These are phyloP conservation scores for Rhododendron williamsianum DNA, from an alignment of 148 eudicot genomes.

Conservation along the genomic window DNA sequence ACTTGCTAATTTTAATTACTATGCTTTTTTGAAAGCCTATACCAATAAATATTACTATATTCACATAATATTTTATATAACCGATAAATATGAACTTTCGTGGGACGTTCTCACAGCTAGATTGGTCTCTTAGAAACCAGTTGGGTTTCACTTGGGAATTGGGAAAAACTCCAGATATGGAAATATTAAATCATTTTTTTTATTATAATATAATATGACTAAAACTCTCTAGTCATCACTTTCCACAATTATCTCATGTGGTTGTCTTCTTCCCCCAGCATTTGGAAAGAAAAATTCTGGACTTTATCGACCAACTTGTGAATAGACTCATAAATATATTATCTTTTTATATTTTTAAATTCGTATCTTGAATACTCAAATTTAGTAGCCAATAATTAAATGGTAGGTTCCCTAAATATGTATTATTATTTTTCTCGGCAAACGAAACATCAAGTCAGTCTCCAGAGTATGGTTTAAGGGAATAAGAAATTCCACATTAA, in stretches of 20 bases:
- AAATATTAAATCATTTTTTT: neutral
- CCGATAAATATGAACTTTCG: neutral
- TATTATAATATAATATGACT: neutral
- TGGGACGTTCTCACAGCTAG: neutral
- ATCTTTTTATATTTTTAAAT: neutral
- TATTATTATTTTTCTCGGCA: no score
- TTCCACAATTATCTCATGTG: slow-evolving; percentile 17
- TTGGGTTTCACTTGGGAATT: slow-evolving; percentile 21
- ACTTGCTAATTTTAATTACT: neutral
- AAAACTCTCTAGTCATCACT: slow-evolving; percentile 10
- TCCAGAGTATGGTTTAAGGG: no score
- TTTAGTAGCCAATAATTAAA: no score
- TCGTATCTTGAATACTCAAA: neutral
- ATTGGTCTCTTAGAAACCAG: slow-evolving; percentile 12
- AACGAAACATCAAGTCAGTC: no score
- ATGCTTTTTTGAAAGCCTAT: neutral
- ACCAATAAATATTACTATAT: neutral
- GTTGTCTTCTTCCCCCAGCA: slow-evolving; percentile 11
- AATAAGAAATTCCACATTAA: no score
- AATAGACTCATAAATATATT: neutral
- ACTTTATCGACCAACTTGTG: neutral
- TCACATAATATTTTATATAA: no score
- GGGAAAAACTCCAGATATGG: slow-evolving; percentile 16
- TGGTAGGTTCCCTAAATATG: neutral
- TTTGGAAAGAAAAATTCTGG: neutral